These are phyloP conservation scores for Mychonastes homosphaera DNA, from an alignment of 139 green algal species.

Conservation along the genomic window DNA sequence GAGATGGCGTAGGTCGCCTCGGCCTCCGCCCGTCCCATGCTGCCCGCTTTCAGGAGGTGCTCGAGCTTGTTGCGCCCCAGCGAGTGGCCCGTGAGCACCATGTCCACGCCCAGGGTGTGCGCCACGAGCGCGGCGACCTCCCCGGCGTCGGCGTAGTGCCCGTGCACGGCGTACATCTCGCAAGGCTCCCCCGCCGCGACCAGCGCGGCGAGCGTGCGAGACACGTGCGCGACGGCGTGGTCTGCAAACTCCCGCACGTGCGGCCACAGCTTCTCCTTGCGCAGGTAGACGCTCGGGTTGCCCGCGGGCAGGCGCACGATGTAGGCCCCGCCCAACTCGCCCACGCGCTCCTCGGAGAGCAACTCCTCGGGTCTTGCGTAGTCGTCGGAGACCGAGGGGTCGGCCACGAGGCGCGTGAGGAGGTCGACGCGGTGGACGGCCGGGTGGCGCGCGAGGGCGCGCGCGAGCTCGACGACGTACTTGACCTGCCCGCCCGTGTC, in stretches of 20 bases:
- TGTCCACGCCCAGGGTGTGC: constrained; percentile 69
- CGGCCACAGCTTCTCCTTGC: constrained; percentile 87
- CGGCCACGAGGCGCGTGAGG: constrained; percentile 72
- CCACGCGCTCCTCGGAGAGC: constrained; percentile 29
- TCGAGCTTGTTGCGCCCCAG: constrained; percentile 91
- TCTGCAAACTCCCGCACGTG: constrained; percentile 87
- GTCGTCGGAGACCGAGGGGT: constrained; percentile 50
- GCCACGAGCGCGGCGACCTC: constrained; percentile 61
- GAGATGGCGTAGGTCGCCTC: constrained; percentile 83
- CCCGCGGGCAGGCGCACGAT: constrained; percentile 83
- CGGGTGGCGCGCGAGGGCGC: constrained; percentile 71
- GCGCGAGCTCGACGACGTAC: constrained; percentile 93
- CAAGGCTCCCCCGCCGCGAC: constrained; percentile 39
- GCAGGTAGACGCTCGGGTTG: constrained; percentile 54
- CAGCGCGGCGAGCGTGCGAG: constrained; percentile 40
- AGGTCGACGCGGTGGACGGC: constrained; percentile 87
- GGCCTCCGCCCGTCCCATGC: constrained; percentile 61
- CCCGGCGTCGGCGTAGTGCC: constrained; percentile 79
- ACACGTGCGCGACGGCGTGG: constrained; percentile 51
- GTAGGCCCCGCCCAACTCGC: constrained; percentile 60
- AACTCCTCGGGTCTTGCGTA: constrained; percentile 71
- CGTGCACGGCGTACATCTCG: constrained; percentile 42
- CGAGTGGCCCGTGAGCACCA: constrained; percentile 86
- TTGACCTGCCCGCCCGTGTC: constrained; percentile 92
- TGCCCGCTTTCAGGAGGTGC: constrained; percentile 71